Conservation (phyloP, 331 rosid species). For the Stylosanthes scabra region DNA sequence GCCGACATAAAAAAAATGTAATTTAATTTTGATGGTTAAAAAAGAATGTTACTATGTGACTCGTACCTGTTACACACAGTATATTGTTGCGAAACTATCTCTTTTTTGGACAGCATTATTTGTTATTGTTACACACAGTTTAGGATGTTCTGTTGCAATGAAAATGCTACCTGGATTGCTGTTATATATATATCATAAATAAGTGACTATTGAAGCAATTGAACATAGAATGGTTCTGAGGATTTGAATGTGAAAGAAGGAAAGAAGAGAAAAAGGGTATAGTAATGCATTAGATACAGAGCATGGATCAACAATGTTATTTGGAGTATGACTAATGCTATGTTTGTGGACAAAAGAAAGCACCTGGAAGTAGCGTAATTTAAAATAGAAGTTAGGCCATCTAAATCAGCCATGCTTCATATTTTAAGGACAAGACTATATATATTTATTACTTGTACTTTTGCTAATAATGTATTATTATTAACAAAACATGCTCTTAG, state of each 20-base stretch:
- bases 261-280: background rate
- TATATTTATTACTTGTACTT: background rate
- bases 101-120: background rate
- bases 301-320: conserved; percentile 22
- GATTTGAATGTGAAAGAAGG: conserved; percentile 14
- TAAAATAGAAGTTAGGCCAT: conserved; percentile 36
- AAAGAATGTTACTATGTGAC: conserved; percentile 34
- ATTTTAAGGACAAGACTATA: conserved; percentile 22
- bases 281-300: too few relatives aligned
- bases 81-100: background rate
- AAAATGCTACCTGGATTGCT: too few relatives aligned
- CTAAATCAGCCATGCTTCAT: conserved; percentile 29
- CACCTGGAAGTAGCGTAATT: conserved; percentile 29
- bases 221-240: background rate
- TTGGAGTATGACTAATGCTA: background rate
- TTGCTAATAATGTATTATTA: background rate
- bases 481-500: conserved; percentile 28
- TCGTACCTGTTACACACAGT: conserved; percentile 19
- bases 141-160: background rate
- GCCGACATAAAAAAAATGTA: conserved; percentile 34
- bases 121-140: too few relatives aligned
- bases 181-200: too few relatives aligned
- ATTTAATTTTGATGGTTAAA: background rate
- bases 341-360: conserved; percentile 41
- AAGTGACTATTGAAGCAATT: too few relatives aligned